Evolutionary conservation across 805 yeast species (phyloP).

Genomic region (Candida suzukii): DNA sequence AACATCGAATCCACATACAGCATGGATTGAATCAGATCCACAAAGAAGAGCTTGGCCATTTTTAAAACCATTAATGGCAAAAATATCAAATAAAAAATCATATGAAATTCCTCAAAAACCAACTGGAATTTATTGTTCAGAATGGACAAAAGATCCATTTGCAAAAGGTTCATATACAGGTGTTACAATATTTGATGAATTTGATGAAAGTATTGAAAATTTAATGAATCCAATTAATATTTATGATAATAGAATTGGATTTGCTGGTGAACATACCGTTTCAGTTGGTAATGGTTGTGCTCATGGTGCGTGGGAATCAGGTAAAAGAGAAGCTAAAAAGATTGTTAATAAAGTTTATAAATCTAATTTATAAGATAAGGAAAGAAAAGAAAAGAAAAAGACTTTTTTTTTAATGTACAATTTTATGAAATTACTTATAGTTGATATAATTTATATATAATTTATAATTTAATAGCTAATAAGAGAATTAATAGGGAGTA

Average conservation of each 20-base stretch:
- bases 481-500: constrained; percentile 15
- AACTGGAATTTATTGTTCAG: constrained; percentile 21
- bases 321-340: constrained; percentile 37
- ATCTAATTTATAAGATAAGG: constrained; percentile 13
- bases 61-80: constrained; percentile 34
- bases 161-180: constrained; percentile 40
- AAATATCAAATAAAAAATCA: constrained; percentile 19
- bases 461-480: too few relatives aligned
- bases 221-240: constrained; percentile 34
- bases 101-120: constrained; percentile 17
- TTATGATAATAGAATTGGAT: constrained; percentile 34
- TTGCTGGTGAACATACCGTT: constrained; percentile 52
- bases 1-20: constrained; percentile 43
- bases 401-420: too few relatives aligned
- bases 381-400: background rate
- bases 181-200: constrained; percentile 20
- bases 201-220: constrained; percentile 26
- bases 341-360: constrained; percentile 15
- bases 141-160: constrained; percentile 48
- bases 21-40: constrained; percentile 36
- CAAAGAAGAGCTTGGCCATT: constrained; percentile 35
- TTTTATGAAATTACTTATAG: background rate
- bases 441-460: background rate
- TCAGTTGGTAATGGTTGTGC: constrained; percentile 50
- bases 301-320: constrained; percentile 51